These are phyloP conservation scores for Hirschioporus abietinus DNA, from an alignment of 768 basidiomycete species.

Conservation along the genomic window DNA sequence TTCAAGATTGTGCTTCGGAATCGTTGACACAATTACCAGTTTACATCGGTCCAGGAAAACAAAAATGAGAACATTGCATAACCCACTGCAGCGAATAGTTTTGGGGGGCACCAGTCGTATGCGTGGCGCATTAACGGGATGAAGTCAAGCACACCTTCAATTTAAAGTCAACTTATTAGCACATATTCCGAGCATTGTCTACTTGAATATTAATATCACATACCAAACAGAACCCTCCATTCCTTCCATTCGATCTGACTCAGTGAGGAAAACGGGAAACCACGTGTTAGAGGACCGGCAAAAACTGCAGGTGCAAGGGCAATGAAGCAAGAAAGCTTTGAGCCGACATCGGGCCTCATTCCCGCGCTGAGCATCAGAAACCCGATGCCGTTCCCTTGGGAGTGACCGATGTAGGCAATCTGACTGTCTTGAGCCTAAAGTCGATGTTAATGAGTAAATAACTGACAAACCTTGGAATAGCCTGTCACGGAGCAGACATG, in stretches of 20 bases:
- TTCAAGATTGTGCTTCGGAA: no score
- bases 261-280: constrained; percentile 39
- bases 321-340: constrained; percentile 36
- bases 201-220: no score
- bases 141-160: constrained; percentile 38
- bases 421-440: constrained; percentile 12
- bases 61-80: constrained; percentile 45
- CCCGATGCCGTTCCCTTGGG: constrained; percentile 44
- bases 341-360: constrained; percentile 40
- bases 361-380: constrained; percentile 42
- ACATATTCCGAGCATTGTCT: no score
- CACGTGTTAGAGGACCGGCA: constrained; percentile 40
- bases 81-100: constrained; percentile 35
- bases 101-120: constrained; percentile 36
- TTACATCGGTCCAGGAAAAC: constrained; percentile 42
- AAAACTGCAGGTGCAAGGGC: constrained; percentile 46
- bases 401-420: constrained; percentile 45
- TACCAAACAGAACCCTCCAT: constrained; percentile 39
- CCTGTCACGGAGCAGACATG: constrained; percentile 38
- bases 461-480: constrained; percentile 39
- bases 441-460: no score
- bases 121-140: constrained; percentile 42
- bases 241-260: constrained; percentile 38
- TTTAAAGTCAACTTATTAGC: no score
- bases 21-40: no score